phyloP scores from a whole-genome alignment of 805 yeast species.

The Zygotorulaspora danielsina region DNA sequence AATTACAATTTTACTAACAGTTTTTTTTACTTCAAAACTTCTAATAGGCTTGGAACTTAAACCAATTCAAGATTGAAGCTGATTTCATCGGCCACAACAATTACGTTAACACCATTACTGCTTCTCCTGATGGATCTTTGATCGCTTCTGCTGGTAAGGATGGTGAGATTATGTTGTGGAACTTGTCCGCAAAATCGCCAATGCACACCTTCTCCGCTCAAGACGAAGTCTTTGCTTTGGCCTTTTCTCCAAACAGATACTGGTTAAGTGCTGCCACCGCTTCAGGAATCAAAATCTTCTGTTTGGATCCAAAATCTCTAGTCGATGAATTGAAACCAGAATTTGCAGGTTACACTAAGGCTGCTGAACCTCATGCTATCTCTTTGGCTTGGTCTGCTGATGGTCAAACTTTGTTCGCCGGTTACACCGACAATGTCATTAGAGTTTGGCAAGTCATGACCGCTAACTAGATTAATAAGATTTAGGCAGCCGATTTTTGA shows the following conservation, averaged over 20 bases:
- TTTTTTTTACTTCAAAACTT: slow-evolving; percentile 1
- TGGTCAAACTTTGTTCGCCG: slow-evolving; percentile 99
- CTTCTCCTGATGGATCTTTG: slow-evolving; percentile 99
- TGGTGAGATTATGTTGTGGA: slow-evolving; percentile 98
- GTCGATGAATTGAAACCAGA: slow-evolving; percentile 98
- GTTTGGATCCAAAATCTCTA: slow-evolving; percentile 89
- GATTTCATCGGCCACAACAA: slow-evolving; percentile 99
- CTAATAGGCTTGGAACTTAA: slow-evolving; percentile 87
- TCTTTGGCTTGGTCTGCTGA: slow-evolving; percentile 99
- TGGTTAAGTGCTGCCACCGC: slow-evolving; percentile 99
- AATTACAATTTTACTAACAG: slow-evolving; percentile 45
- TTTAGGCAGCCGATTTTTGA: slow-evolving; percentile 8
- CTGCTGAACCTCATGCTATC: slow-evolving; percentile 96
- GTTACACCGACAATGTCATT: slow-evolving; percentile 99
- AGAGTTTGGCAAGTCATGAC: slow-evolving; percentile 99
- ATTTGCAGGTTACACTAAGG: slow-evolving; percentile 79
- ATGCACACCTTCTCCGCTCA: slow-evolving; percentile 92
- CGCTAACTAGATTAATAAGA: slow-evolving; percentile 33
- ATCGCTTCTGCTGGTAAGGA: slow-evolving; percentile 99
- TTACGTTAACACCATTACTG: slow-evolving; percentile 93
- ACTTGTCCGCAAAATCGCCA: slow-evolving; percentile 77
- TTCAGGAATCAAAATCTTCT: slow-evolving; percentile 95
- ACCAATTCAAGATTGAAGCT: slow-evolving; percentile 79
- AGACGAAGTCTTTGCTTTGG: slow-evolving; percentile 96
- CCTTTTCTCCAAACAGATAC: slow-evolving; percentile 99